These are phyloP conservation scores for Tolypocladium tropicale DNA, from an alignment of 2,329 filamentous ascomycete genomes.

Conservation along the genomic window DNA sequence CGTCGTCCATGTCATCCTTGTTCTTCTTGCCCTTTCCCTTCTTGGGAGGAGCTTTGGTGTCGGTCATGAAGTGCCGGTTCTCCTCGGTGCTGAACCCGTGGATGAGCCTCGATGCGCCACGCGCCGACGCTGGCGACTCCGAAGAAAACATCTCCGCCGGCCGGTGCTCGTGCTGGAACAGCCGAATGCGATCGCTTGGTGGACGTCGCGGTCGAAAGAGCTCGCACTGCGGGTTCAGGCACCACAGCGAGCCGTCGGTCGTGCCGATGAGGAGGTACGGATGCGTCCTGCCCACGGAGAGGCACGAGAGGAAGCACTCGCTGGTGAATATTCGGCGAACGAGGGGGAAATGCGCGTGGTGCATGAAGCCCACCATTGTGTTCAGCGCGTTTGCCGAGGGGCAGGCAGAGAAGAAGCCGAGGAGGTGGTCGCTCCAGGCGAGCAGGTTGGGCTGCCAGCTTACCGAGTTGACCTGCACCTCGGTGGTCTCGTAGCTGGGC, in stretches of 20 bases:
- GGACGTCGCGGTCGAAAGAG: conserved; percentile 23
- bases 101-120: conserved; percentile 40
- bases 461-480: conserved; percentile 39
- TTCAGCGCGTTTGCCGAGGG: conserved; percentile 43
- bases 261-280: conserved; percentile 44
- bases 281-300: conserved; percentile 39
- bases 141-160: conserved; percentile 19
- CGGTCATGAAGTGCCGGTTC: conserved; percentile 34
- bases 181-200: conserved; percentile 21
- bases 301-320: conserved; percentile 38
- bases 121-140: conserved; percentile 16
- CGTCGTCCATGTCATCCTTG: conserved; percentile 14
- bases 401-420: conserved; percentile 42
- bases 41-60: conserved; percentile 26
- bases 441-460: conserved; percentile 43
- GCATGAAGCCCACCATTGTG: conserved; percentile 41
- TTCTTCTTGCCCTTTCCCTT: conserved; percentile 25
- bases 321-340: conserved; percentile 41
- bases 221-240: conserved; percentile 27
- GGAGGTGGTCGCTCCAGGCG: conserved; percentile 43
- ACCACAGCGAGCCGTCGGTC: conserved; percentile 43
- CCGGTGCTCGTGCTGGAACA: conserved; percentile 46
- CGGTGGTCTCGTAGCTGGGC: conserved; percentile 42
- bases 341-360: conserved; percentile 41
- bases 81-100: conserved; percentile 40